Percentiles rank a stretch among this genome's conserved stretches.
phyloP scores from a whole-genome alignment of 225 moss, liverwort and hornwort genomes.

The Rhytidiadelphus loreus region DNA sequence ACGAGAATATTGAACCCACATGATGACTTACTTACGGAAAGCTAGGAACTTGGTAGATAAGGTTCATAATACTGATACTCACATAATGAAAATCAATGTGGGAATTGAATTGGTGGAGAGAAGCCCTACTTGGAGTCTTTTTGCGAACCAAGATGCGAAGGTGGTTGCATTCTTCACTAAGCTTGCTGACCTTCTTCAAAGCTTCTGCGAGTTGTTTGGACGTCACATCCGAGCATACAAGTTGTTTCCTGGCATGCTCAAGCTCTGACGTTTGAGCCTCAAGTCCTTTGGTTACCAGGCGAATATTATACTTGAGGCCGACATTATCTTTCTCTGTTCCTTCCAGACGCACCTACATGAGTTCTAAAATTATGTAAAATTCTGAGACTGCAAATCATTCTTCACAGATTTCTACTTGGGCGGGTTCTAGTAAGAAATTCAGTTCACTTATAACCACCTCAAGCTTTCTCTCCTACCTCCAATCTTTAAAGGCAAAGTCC shows the following conservation, averaged over 20 bases:
- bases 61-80: neutral
- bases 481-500: neutral
- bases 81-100: neutral
- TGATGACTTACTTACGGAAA: neutral
- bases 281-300: constrained; percentile 48
- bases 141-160: constrained; percentile 67
- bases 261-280: constrained; percentile 53
- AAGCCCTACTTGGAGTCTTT: constrained; percentile 47
- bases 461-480: neutral
- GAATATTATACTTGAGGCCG: constrained; percentile 44
- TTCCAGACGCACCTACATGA: constrained; percentile 40
- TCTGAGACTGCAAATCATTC: neutral
- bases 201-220: constrained; percentile 55
- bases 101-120: neutral
- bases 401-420: neutral
- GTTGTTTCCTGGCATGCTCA: constrained; percentile 47
- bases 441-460: neutral
- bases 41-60: neutral
- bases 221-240: constrained; percentile 13
- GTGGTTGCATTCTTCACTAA: constrained; percentile 78
- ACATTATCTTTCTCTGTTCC: constrained; percentile 52
- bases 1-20: neutral
- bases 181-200: constrained; percentile 49
- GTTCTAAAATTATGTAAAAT: neutral
- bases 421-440: neutral